Evolutionary conservation across 495 filamentous ascomycete species (phyloP).

Genomic region (Aspergillus sparsus): DNA sequence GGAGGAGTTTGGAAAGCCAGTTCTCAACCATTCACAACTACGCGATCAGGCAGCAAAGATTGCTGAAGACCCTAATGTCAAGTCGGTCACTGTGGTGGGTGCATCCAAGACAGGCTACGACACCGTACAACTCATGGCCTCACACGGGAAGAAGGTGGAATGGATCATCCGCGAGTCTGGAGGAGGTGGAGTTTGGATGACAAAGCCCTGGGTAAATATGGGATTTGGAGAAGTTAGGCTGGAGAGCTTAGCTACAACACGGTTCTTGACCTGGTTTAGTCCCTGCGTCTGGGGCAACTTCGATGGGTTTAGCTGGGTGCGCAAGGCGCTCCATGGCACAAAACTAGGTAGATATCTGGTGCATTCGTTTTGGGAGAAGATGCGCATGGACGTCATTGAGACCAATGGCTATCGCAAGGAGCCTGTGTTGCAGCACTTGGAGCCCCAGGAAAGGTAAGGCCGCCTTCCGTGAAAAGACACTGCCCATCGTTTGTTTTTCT

Average conservation of each 20-base stretch:
- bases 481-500: too few species aligned
- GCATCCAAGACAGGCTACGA: conserved; percentile 67
- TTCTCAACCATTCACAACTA: conserved; percentile 6
- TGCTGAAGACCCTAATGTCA: conserved; percentile 11
- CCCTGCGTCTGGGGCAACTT: conserved; percentile 60
- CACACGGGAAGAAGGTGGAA: conserved; percentile 58
- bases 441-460: conserved; percentile 28
- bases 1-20: conserved; percentile 2
- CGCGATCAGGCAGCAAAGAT: conserved; percentile 3
- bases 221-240: conserved; percentile 54
- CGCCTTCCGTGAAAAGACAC: conserved; percentile 50
- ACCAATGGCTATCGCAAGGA: conserved; percentile 50
- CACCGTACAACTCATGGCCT: conserved; percentile 59
- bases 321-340: conserved; percentile 64
- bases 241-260: conserved; percentile 62
- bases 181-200: conserved; percentile 70
- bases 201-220: conserved; percentile 60
- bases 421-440: neutral
- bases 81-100: conserved; percentile 56
- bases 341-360: conserved; percentile 65
- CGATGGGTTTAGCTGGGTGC: conserved; percentile 49
- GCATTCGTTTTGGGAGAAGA: conserved; percentile 62
- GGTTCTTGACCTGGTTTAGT: conserved; percentile 61
- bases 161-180: conserved; percentile 77
- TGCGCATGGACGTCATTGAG: conserved; percentile 58